Percentiles rank a stretch among this genome's conserved stretches.
Conservation (phyloP, 768 basidiomycete genomes). For the Russula earlei region DNA sequence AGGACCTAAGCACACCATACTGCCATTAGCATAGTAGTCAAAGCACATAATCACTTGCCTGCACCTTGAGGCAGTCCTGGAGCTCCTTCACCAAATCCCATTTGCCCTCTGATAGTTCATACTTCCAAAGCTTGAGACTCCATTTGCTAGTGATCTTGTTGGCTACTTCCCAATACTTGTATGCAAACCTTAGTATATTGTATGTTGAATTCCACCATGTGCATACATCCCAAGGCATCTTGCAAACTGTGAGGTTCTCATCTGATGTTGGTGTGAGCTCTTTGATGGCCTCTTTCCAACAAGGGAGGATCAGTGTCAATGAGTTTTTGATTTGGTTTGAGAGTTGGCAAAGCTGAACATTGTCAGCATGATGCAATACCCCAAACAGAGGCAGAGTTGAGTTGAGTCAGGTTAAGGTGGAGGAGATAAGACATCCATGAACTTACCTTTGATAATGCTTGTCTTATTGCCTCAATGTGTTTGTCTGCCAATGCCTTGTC, state of each 20-base stretch:
- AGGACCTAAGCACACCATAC: too few species aligned
- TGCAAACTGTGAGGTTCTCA: conserved; percentile 9
- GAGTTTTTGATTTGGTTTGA: conserved; percentile 27
- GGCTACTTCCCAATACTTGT: conserved; percentile 25
- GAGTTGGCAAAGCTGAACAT: conserved; percentile 1
- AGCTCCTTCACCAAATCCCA: not conserved
- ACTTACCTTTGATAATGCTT: too few species aligned
- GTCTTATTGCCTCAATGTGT: too few species aligned
- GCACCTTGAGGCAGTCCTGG: not conserved
- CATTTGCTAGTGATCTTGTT: not conserved
- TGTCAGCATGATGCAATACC: too few species aligned
- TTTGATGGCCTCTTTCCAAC: conserved; percentile 17
- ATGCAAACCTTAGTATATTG: conserved; percentile 30
- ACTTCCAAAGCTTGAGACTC: not conserved
- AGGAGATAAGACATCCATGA: too few species aligned
- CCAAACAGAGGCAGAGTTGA: too few species aligned
- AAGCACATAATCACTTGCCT: not conserved
- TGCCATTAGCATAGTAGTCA: not conserved
- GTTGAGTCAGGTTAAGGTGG: too few species aligned
- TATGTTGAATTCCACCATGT: conserved; percentile 34
- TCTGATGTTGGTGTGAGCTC: not conserved
- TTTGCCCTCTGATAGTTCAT: not conserved
- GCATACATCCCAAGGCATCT: conserved; percentile 32
- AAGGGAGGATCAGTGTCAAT: conserved; percentile 23
- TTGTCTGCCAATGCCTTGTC: too few species aligned